Percentiles rank a stretch among this genome's conserved stretches.
phyloP scores from a whole-genome alignment of 177 flowering plant species.

The Viscum album region DNA sequence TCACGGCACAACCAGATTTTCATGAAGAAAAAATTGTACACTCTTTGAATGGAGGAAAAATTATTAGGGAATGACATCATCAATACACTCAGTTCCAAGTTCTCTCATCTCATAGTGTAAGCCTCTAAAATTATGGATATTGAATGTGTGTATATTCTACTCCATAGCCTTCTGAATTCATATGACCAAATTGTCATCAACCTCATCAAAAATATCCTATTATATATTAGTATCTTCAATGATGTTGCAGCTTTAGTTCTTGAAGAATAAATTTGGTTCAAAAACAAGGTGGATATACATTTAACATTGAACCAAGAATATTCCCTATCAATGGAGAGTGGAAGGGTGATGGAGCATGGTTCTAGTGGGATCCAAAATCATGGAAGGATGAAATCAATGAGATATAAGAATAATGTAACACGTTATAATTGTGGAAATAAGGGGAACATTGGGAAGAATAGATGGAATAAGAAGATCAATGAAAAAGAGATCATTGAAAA shows the following conservation, averaged over 20 bases:
- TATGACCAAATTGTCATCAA: background rate
- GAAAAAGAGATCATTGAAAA: background rate
- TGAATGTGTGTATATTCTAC: background rate
- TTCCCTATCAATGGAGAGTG: background rate
- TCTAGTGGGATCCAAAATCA: too few relatives aligned
- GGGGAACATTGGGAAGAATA: background rate
- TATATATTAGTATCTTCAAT: too few relatives aligned
- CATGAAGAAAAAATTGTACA: too few relatives aligned
- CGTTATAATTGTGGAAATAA: too few relatives aligned
- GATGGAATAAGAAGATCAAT: background rate
- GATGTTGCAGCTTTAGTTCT: background rate
- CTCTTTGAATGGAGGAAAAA: background rate
- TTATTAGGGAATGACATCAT: background rate
- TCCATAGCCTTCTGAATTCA: background rate
- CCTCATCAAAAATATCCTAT: background rate
- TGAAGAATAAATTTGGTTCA: background rate
- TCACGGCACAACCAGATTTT: background rate
- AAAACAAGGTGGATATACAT: background rate
- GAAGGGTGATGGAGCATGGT: too few relatives aligned
- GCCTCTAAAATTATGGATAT: background rate
- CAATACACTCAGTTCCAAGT: background rate
- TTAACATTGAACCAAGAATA: background rate
- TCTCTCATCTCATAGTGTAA: background rate
- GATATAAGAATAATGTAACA: too few relatives aligned
- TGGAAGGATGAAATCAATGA: too few relatives aligned